Base-by-base conservation (phyloP, 164 flowering plant species). In the Tinospora cordifolia region DNA sequence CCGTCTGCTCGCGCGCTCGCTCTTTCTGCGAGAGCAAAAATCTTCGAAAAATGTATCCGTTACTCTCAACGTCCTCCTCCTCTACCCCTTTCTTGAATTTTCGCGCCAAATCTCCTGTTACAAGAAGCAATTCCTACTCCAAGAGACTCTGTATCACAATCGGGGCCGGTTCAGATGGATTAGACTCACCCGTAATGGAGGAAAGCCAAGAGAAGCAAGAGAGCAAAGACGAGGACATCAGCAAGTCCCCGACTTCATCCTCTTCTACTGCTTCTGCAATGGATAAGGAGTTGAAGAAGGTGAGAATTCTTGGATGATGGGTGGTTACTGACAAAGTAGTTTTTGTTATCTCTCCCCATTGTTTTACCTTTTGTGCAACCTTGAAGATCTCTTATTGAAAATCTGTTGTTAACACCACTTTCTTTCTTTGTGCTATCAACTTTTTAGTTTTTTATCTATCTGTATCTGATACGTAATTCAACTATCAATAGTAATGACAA, bases 271-370 rank as follows among this genome's bases (percentile, higher is more conserved):
- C 76, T 76, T 46, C 86, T 41, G 68, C 79, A 21, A 73, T 84
- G 7, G 85, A 85, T 34, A 85, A 83, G 70, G 89, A 87, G 75
- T 79, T 88, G 57, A 88, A 84, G 77, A 85, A 85, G 89, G 90
- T 82, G 54, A 8, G 72, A 27, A 58, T 65, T 19, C 58, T 49
- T 15, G 6, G 46, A 41, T 41, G 46, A 41, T 8, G 9, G 46
- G 46, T 41, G 36, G 36, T 30, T 30, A 30, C 36, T 30, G 36
- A 30, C 4, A 30, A 30, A 30, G 36, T 30, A 4, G 36, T 4
- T 30, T 30, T 4, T 41, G 8, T 41, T 41, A 11, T 41, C 13
- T 41, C 13, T 41, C 46, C 46, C 8, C 46, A 11, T 41, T 41
- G 46, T 41, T 41, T 41, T 41, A 8, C 46, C 9, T 8, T 41